Conservation (phyloP, 140 eudicot species). For the Stevia rebaudiana region DNA sequence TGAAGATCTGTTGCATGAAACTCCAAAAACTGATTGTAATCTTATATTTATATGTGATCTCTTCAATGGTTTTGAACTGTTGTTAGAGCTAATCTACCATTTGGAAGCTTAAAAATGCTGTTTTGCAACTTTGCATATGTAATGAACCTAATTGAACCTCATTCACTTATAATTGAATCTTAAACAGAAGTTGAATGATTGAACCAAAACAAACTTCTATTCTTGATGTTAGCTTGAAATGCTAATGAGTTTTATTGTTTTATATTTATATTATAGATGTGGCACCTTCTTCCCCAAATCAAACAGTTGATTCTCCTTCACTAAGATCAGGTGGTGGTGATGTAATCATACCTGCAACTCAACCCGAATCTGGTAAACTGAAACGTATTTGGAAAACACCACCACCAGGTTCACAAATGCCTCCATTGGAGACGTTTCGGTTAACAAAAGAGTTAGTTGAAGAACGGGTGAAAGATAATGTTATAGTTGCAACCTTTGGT, state of each 20-base stretch:
- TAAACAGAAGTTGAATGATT: neutral
- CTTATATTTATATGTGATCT: neutral
- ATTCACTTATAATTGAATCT: too few species aligned
- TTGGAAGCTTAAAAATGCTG: neutral
- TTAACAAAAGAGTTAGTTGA: conserved; percentile 80
- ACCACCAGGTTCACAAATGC: conserved; percentile 67
- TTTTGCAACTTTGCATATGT: neutral
- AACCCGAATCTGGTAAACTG: conserved; percentile 21
- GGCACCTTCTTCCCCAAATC: conserved; percentile 33
- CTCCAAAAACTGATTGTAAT: neutral
- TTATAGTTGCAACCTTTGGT: conserved; percentile 78
- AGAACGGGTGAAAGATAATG: conserved; percentile 74
- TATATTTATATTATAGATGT: conserved; percentile 29
- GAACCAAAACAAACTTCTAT: neutral
- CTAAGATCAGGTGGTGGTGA: conserved; percentile 19
- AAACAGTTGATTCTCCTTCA: conserved; percentile 35
- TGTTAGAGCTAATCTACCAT: neutral
- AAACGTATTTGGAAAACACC: conserved; percentile 63
- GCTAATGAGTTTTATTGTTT: conserved; percentile 6
- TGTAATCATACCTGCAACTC: conserved; percentile 26
- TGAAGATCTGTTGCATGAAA: neutral
- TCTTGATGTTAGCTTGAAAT: neutral
- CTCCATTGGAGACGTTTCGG: conserved; percentile 60
- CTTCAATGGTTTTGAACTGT: neutral
- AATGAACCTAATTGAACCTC: too few species aligned